Conservation (phyloP, 2,329 filamentous ascomycete species). For the Arthrobotrys sinensis region DNA sequence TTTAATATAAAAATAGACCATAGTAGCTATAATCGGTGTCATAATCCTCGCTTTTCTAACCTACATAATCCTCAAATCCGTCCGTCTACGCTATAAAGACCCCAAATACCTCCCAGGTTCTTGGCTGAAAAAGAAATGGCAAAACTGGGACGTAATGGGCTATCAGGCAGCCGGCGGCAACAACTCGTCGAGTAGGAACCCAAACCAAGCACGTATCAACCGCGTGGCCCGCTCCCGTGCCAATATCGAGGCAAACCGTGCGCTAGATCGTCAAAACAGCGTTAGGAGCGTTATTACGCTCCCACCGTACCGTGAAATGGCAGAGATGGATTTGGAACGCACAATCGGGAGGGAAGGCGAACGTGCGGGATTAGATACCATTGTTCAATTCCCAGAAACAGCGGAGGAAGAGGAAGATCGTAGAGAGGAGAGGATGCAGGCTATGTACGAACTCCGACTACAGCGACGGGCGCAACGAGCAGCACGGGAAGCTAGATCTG, state of each 20-base stretch:
- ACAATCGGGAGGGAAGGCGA: constrained; percentile 92
- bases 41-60: constrained; percentile 48
- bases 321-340: constrained; percentile 81
- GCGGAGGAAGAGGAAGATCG: constrained; percentile 82
- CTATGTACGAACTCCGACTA: constrained; percentile 88
- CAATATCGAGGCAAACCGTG: constrained; percentile 56
- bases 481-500: constrained; percentile 65
- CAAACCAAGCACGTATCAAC: constrained; percentile 56
- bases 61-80: constrained; percentile 53
- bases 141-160: constrained; percentile 57
- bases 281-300: constrained; percentile 95
- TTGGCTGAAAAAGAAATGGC: constrained; percentile 60
- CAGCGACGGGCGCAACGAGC: constrained; percentile 85
- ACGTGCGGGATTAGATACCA: constrained; percentile 88
- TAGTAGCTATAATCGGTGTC: constrained; percentile 51
- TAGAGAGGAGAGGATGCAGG: constrained; percentile 92
- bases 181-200: neutral
- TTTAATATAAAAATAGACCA: constrained; percentile 28
- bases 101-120: constrained; percentile 59
- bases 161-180: constrained; percentile 38
- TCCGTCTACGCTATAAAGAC: constrained; percentile 58
- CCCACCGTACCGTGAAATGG: constrained; percentile 80
- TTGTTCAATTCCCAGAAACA: constrained; percentile 87
- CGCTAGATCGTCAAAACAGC: constrained; percentile 83
- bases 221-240: constrained; percentile 53